Conservation (phyloP, 805 yeast genomes). For the Lipomyces orientalis region DNA sequence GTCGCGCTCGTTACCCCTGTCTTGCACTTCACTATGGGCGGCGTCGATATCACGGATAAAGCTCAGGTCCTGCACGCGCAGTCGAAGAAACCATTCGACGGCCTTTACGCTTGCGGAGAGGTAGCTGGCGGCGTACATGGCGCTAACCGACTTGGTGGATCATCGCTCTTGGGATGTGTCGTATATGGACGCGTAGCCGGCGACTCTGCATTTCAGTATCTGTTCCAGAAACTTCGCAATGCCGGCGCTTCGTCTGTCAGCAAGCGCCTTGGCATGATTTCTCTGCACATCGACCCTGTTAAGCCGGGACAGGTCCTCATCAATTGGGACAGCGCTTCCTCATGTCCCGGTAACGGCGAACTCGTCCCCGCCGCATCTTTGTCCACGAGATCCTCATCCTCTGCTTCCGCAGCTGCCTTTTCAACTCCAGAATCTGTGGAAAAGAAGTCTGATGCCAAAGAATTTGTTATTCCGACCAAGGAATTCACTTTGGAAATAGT, state of each 20-base stretch:
- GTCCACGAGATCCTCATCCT: conserved; percentile 11
- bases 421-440: conserved; percentile 20
- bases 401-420: conserved; percentile 25
- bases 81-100: conserved; percentile 45
- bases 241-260: conserved; percentile 42
- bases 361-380: conserved; percentile 21
- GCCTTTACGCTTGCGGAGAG: conserved; percentile 63
- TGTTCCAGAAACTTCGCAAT: conserved; percentile 46
- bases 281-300: conserved; percentile 47
- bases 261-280: conserved; percentile 51
- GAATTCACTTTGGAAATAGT: conserved; percentile 56
- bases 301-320: conserved; percentile 39
- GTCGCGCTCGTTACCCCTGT: conserved; percentile 62
- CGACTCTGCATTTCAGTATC: conserved; percentile 47
- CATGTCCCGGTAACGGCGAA: conserved; percentile 13
- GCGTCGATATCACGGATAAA: conserved; percentile 59
- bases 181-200: conserved; percentile 59
- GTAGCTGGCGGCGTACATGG: conserved; percentile 68
- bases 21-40: conserved; percentile 73
- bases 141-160: conserved; percentile 60
- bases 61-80: conserved; percentile 48
- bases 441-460: conserved; percentile 16
- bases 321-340: conserved; percentile 31
- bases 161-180: conserved; percentile 61
- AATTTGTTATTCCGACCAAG: conserved; percentile 53